Base-by-base conservation (phyloP, 1,139 yeast species). In the Kluyveromyces marxianus region DNA sequence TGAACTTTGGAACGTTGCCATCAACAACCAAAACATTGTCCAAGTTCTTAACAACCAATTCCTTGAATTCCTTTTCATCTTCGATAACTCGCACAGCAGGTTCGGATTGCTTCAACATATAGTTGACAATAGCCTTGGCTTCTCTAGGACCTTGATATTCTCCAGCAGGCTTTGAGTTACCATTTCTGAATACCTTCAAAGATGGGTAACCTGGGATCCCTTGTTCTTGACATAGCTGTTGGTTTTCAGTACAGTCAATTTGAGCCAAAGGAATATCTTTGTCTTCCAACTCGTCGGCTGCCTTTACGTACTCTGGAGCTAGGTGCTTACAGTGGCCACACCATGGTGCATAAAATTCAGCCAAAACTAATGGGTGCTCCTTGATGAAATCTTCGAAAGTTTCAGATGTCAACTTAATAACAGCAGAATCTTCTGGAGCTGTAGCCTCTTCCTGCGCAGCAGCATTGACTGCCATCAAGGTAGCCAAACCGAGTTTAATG, bases 341-440 rank as follows among this genome's bases (percentile, higher is more conserved):
- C 98, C 98, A 92, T 63, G 98, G 97, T 30, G 98, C 98, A 67
- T 81, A 92, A 72, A 92, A 92, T 72, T 92, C 97, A 35, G 96
- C 92, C 57, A 92, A 74, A 27, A 89, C 95, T 57, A 90, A 74
- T 31, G 90, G 84, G 69, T 89, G 83, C 47, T 76, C 79, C 41
- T 70, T 69, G 52, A 92, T 69, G 66, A 85, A 88, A 26, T 74
- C 67, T 51, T 78, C 76, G 66, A 86, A 92, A 40, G 74, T 71
- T 38, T 72, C 77, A 26, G 78, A 66, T 32, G 82, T 76, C 56
- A 92, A 77, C 65, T 86, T 81, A 54, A 86, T 88, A 44, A 92
- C 98, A 39, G 92, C 95, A 35, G 96, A 84, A 59, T 86, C 87
- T 49, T 82, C 81, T 54, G 84, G 85, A 39, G 92, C 90, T 50